Conservation (phyloP, 2,329 filamentous ascomycete species). For the Fonsecaea monophora region DNA sequence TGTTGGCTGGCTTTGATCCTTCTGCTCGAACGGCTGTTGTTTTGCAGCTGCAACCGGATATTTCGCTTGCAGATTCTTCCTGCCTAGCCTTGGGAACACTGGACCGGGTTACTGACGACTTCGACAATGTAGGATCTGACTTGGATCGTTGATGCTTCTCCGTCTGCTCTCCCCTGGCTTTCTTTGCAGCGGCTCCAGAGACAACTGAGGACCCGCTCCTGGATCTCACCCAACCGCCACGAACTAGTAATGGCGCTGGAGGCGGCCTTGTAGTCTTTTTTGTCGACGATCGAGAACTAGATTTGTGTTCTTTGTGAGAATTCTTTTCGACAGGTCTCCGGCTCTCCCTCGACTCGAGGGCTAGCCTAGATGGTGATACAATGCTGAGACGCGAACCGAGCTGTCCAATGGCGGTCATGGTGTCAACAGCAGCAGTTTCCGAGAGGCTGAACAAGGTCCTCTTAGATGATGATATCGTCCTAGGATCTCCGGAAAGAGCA, state of each 20-base stretch:
- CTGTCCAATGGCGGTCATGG: slow-evolving; percentile 39
- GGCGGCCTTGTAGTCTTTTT: slow-evolving; percentile 24
- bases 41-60: not conserved
- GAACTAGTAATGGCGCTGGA: slow-evolving; percentile 25
- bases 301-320: slow-evolving; percentile 23
- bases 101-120: slow-evolving; percentile 10
- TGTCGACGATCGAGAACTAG: slow-evolving; percentile 14
- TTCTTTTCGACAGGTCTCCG: slow-evolving; percentile 6
- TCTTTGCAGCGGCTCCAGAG: slow-evolving; percentile 27
- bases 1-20: not conserved
- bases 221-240: slow-evolving; percentile 39
- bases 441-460: slow-evolving; percentile 36
- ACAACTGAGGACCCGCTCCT: slow-evolving; percentile 38
- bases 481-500: slow-evolving; percentile 30
- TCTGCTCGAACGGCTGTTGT: not conserved
- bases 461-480: slow-evolving; percentile 26
- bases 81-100: slow-evolving; percentile 1
- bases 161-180: slow-evolving; percentile 17
- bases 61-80: not conserved
- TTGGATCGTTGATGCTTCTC: slow-evolving; percentile 23
- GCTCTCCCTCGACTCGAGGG: slow-evolving; percentile 15
- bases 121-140: slow-evolving; percentile 19
- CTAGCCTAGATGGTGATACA: slow-evolving; percentile 6
- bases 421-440: slow-evolving; percentile 39
- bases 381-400: slow-evolving; percentile 36